Conservation (phyloP, 2,329 filamentous ascomycete genomes). For the Fusarium torulosum region DNA sequence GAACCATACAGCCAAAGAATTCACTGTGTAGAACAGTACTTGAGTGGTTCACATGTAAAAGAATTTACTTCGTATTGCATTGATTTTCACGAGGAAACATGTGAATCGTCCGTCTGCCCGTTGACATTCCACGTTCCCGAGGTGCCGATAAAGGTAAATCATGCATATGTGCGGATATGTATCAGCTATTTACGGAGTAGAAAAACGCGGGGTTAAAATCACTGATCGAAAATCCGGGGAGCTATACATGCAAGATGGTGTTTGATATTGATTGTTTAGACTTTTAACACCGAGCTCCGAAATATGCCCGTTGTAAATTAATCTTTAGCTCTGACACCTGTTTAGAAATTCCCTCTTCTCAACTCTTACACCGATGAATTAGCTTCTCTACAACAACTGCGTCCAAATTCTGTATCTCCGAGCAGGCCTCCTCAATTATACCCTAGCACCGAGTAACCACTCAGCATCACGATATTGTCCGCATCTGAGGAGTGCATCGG, state of each 20-base stretch:
- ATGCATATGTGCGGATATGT: not conserved
- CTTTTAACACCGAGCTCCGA: slow-evolving; percentile 27
- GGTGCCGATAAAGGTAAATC: not conserved
- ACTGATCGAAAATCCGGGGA: not conserved
- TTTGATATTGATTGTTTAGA: not conserved
- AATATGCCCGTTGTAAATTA: slow-evolving; percentile 14
- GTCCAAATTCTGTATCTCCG: not conserved
- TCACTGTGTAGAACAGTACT: no score
- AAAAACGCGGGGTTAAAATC: slow-evolving; percentile 21
- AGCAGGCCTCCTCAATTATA: not conserved
- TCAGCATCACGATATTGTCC: slow-evolving; percentile 25
- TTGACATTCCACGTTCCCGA: slow-evolving; percentile 6
- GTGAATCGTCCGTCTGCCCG: slow-evolving; percentile 15
- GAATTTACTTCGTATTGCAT: no score
- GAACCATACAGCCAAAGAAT: no score
- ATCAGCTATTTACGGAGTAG: not conserved
- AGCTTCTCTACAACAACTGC: not conserved
- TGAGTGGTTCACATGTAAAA: no score
- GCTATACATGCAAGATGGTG: not conserved
- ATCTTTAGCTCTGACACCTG: not conserved
- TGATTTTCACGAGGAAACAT: not conserved
- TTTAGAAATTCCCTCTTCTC: not conserved
- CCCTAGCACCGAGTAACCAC: slow-evolving; percentile 13
- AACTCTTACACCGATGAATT: not conserved
- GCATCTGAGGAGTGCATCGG: slow-evolving; percentile 30